Conservation (phyloP, 352 stramenopile genomes). For the Globisporangium alternatum region DNA sequence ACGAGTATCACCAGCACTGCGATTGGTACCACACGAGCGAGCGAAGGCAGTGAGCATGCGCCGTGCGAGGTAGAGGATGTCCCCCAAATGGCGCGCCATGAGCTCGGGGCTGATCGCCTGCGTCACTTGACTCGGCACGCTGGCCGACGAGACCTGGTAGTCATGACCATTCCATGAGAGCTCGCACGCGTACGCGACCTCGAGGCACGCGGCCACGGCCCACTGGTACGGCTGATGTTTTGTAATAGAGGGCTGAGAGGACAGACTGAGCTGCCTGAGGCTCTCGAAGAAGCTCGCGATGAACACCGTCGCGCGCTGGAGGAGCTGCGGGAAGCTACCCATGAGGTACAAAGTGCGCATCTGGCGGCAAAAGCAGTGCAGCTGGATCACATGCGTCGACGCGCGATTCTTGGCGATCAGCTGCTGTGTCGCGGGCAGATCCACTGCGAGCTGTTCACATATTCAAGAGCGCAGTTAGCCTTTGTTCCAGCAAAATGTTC, state of each 20-base stretch:
- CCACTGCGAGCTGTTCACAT: constrained; percentile 50
- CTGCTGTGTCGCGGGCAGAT: constrained; percentile 42
- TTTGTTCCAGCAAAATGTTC: not conserved
- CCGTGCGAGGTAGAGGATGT: constrained; percentile 73
- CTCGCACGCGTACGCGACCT: constrained; percentile 76
- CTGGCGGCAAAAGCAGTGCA: constrained; percentile 81
- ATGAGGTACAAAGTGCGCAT: constrained; percentile 76
- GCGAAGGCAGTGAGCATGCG: constrained; percentile 52
- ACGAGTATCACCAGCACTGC: not conserved
- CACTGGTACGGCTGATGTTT: constrained; percentile 62
- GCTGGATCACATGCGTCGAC: constrained; percentile 45
- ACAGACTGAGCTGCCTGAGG: constrained; percentile 29
- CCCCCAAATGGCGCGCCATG: constrained; percentile 60
- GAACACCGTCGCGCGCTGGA: constrained; percentile 51
- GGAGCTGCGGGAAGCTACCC: constrained; percentile 59
- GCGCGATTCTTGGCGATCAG: constrained; percentile 53
- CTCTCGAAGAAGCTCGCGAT: constrained; percentile 47
- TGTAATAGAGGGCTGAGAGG: constrained; percentile 15
- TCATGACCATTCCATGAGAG: constrained; percentile 69
- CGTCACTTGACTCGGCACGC: constrained; percentile 34
- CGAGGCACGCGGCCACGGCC: constrained; percentile 68
- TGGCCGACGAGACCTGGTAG: constrained; percentile 50
- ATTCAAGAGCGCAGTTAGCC: not conserved
- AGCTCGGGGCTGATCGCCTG: constrained; percentile 53
- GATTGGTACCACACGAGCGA: not conserved